Percentiles rank a stretch among this genome's conserved stretches.
Conservation (phyloP, 2,329 filamentous ascomycete genomes). For the Cercospora berteroae region DNA sequence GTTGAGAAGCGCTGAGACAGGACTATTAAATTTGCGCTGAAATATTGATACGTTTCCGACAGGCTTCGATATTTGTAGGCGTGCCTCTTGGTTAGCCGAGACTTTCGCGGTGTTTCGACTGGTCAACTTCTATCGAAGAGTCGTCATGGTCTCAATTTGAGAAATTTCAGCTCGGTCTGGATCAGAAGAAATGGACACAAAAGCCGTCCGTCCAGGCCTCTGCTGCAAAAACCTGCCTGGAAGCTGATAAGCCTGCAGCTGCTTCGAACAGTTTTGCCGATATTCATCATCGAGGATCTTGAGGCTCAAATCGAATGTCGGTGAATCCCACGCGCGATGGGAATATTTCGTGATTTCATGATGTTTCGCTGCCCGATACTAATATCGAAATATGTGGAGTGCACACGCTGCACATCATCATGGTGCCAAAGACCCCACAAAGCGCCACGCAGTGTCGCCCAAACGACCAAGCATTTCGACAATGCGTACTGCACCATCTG, state of each 20-base stretch:
- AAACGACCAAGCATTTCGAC: background rate
- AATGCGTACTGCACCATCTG: constrained; percentile 5
- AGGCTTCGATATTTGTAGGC: background rate
- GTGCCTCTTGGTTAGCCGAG: background rate
- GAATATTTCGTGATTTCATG: background rate
- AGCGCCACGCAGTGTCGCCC: background rate
- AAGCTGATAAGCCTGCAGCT: background rate
- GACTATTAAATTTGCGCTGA: background rate
- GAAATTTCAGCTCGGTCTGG: background rate
- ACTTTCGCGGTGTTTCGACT: background rate
- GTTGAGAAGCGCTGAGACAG: background rate
- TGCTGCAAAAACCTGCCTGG: background rate
- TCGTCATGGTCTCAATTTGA: background rate
- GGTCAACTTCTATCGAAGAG: background rate
- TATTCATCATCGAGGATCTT: background rate
- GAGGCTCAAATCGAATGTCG: background rate
- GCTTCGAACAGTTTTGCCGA: background rate
- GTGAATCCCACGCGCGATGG: background rate
- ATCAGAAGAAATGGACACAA: background rate
- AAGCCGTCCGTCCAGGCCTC: too few species aligned
- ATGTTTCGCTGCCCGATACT: background rate
- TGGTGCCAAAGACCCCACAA: constrained; percentile 7
- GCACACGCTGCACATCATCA: background rate
- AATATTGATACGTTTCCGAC: background rate
- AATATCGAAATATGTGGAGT: background rate